Evolutionary conservation across 106 monocot genomes (phyloP).

Genomic region (Acorus calamus): DNA sequence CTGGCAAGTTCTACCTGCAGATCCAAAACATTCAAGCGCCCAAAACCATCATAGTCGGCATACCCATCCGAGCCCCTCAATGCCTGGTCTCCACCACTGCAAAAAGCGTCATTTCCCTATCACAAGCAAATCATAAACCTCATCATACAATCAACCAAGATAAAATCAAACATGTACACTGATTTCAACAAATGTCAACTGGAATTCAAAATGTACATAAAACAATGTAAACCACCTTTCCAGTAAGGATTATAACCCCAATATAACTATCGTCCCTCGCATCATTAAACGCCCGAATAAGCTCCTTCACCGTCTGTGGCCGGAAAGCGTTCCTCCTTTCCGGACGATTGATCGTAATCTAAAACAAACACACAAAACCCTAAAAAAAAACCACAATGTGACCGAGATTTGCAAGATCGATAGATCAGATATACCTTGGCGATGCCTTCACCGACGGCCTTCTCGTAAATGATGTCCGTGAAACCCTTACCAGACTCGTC

Average conservation of each 20-base stretch:
- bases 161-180: background rate
- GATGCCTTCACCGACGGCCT: constrained; percentile 76
- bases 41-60: constrained; percentile 67
- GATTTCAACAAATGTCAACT: background rate
- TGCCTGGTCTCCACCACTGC: constrained; percentile 90
- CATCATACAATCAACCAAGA: background rate
- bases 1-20: constrained; percentile 45
- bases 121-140: background rate
- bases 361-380: background rate
- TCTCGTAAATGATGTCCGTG: constrained; percentile 82
- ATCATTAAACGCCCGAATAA: constrained; percentile 76
- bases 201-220: background rate
- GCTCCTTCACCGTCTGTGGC: constrained; percentile 79
- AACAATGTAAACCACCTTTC: constrained; percentile 40
- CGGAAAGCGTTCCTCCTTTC: constrained; percentile 89
- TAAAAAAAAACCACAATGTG: too few relatives aligned
- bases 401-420: background rate
- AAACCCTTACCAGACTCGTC: constrained; percentile 52
- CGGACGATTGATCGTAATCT: constrained; percentile 90
- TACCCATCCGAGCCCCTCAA: constrained; percentile 78
- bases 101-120: constrained; percentile 76
- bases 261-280: constrained; percentile 83
- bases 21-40: constrained; percentile 83
- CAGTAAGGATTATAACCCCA: constrained; percentile 77
- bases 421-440: constrained; percentile 48